Percentiles rank a stretch among this genome's conserved stretches.
These are phyloP conservation scores for Aphanomyces euteiches DNA, from an alignment of 352 stramenopile species.

Conservation along the genomic window DNA sequence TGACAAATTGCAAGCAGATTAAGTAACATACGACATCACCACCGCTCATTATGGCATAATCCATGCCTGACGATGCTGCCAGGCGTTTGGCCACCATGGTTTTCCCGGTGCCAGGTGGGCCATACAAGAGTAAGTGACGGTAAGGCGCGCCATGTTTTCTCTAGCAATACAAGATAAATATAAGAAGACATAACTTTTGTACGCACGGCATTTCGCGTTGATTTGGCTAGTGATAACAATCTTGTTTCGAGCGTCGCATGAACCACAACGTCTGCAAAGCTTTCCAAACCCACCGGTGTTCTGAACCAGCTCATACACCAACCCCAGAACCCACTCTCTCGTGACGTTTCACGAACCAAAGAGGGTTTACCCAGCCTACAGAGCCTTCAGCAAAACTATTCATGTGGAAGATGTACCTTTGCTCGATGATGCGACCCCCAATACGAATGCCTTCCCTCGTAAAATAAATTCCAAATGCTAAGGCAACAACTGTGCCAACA, in stretches of 20 bases:
- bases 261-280: constrained; percentile 61
- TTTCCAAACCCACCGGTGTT: constrained; percentile 28
- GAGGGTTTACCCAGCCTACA: constrained; percentile 56
- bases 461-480: constrained; percentile 57
- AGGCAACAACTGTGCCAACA: constrained; percentile 47
- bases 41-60: constrained; percentile 82
- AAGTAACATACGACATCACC: constrained; percentile 51
- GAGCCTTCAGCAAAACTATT: neutral
- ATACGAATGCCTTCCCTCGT: constrained; percentile 62
- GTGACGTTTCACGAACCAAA: constrained; percentile 65
- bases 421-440: constrained; percentile 53
- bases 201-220: constrained; percentile 46
- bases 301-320: constrained; percentile 37
- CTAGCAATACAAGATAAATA: neutral
- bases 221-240: constrained; percentile 57
- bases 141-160: constrained; percentile 60
- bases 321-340: constrained; percentile 45
- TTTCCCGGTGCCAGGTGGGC: constrained; percentile 79
- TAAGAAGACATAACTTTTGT: neutral
- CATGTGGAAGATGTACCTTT: constrained; percentile 33
- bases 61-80: constrained; percentile 57
- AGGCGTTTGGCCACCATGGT: constrained; percentile 85
- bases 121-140: constrained; percentile 80
- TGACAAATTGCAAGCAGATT: neutral
- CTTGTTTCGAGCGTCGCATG: constrained; percentile 50